These are phyloP conservation scores for Pelargonium myrrhifolium DNA, from an alignment of 441 rosid genomes.

Conservation along the genomic window DNA sequence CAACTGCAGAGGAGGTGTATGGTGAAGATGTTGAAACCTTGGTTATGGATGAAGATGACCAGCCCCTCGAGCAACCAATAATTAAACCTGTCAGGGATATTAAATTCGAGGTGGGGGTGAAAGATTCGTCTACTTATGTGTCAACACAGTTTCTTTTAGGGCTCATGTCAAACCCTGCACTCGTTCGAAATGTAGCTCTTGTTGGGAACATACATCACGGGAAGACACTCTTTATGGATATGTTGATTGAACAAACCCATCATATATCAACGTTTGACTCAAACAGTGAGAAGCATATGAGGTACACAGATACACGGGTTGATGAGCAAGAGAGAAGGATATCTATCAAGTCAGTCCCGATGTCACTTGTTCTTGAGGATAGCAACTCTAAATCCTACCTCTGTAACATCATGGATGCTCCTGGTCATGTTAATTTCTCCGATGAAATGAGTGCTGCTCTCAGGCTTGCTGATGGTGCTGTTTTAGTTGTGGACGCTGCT, in stretches of 20 bases:
- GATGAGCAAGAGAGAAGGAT: constrained; percentile 96
- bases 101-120: constrained; percentile 82
- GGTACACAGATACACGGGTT: constrained; percentile 82
- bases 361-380: constrained; percentile 94
- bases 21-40: constrained; percentile 92
- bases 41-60: constrained; percentile 97
- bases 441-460: constrained; percentile 98
- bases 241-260: constrained; percentile 96
- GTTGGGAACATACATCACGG: constrained; percentile 91
- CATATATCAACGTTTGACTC: constrained; percentile 75
- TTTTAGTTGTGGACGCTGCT: constrained; percentile 88
- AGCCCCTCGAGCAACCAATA: constrained; percentile 77
- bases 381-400: constrained; percentile 84
- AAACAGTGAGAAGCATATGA: constrained; percentile 81
- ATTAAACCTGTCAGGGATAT: constrained; percentile 71
- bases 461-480: constrained; percentile 90
- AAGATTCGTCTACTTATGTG: constrained; percentile 81
- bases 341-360: constrained; percentile 87
- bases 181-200: constrained; percentile 89
- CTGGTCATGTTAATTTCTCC: constrained; percentile 92
- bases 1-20: constrained; percentile 94
- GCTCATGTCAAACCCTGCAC: constrained; percentile 78
- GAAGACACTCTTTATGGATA: constrained; percentile 87
- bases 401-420: constrained; percentile 88
- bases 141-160: constrained; percentile 87